Evolutionary conservation across 805 yeast species (phyloP).

Genomic region (Candida corydali): DNA sequence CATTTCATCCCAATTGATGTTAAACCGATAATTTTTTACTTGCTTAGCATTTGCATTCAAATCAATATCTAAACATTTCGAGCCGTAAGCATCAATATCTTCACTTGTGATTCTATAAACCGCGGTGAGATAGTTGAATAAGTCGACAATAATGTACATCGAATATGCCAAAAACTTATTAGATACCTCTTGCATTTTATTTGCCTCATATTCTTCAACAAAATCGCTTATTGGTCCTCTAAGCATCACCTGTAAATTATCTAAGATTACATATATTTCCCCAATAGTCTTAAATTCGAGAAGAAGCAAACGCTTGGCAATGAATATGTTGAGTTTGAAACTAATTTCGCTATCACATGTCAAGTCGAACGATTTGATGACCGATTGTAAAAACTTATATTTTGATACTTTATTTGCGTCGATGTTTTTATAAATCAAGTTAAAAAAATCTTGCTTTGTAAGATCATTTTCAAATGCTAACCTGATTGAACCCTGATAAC

Average conservation of each 20-base stretch:
- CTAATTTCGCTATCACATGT: neutral
- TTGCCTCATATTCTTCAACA: conserved; percentile 1
- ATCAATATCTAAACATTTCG: conserved; percentile 1
- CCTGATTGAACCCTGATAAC: conserved; percentile 60
- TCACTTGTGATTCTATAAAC: conserved; percentile 4
- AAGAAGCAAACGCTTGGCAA: neutral
- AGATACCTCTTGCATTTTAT: neutral
- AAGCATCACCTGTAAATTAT: neutral
- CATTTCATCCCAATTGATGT: neutral
- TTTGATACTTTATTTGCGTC: conserved; percentile 28
- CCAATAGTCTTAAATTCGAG: conserved; percentile 6
- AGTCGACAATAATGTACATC: neutral
- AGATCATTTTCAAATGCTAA: conserved; percentile 47
- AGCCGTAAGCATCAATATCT: conserved; percentile 6
- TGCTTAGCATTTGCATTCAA: conserved; percentile 2
- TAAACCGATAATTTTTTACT: neutral
- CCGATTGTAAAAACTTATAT: conserved; percentile 37
- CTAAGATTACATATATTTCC: conserved; percentile 5
- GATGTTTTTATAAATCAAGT: conserved; percentile 31
- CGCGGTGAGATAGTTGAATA: neutral
- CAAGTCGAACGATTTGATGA: conserved; percentile 15
- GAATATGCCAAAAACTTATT: neutral
- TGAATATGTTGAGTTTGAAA: neutral
- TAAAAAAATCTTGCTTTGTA: conserved; percentile 18
- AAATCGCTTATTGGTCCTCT: conserved; percentile 5